phyloP scores from a whole-genome alignment of 2,329 filamentous ascomycete species.

The Xylariaceae sp. region DNA sequence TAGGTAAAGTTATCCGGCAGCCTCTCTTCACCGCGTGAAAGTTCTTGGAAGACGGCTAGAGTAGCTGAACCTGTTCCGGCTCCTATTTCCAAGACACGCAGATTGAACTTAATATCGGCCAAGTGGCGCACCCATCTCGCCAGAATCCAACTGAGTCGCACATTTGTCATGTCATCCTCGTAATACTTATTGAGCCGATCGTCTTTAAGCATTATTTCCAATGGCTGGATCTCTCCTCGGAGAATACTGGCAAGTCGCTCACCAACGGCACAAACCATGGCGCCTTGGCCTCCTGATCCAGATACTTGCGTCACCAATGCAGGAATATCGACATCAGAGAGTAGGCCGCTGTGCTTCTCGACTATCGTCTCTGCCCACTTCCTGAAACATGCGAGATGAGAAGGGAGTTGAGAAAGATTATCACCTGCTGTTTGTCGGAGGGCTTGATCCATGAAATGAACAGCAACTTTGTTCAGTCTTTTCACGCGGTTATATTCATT shows the following conservation, averaged over 20 bases:
- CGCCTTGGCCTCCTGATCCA: slow-evolving; percentile 16
- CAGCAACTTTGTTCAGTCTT: slow-evolving; percentile 15
- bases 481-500: background rate
- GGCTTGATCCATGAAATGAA: slow-evolving; percentile 20
- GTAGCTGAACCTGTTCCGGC: slow-evolving; percentile 9
- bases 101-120: slow-evolving; percentile 15
- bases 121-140: slow-evolving; percentile 8
- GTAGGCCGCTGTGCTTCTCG: background rate
- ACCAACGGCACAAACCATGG: slow-evolving; percentile 23
- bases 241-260: slow-evolving; percentile 22
- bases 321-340: slow-evolving; percentile 4
- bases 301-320: slow-evolving; percentile 10
- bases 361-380: slow-evolving; percentile 14
- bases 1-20: slow-evolving; percentile 13
- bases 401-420: slow-evolving; percentile 18
- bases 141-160: slow-evolving; percentile 8
- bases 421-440: slow-evolving; percentile 18
- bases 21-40: slow-evolving; percentile 22
- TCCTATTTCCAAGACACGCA: slow-evolving; percentile 22
- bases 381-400: slow-evolving; percentile 17
- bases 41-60: slow-evolving; percentile 26
- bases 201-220: slow-evolving; percentile 29
- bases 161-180: slow-evolving; percentile 9
- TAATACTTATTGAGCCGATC: slow-evolving; percentile 21
- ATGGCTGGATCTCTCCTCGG: slow-evolving; percentile 20